Evolutionary conservation across 2,329 filamentous ascomycete species (phyloP).

Genomic region (Xylariaceae sp.): DNA sequence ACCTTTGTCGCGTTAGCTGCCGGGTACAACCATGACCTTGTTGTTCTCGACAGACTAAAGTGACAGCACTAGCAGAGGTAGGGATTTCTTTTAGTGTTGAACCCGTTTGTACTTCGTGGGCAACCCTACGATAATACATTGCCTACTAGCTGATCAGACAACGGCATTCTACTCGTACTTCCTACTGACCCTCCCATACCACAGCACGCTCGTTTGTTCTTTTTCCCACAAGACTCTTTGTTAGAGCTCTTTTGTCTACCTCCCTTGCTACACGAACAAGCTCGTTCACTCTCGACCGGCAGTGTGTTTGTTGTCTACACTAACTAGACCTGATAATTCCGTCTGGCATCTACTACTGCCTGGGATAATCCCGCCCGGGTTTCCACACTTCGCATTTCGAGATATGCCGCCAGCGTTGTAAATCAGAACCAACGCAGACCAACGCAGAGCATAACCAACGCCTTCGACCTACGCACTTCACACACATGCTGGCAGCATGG

Average conservation of each 20-base stretch:
- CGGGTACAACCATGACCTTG: not conserved
- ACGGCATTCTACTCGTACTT: constrained; percentile 2
- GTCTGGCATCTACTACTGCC: no score
- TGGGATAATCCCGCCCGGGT: no score
- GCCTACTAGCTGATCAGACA: constrained; percentile 1
- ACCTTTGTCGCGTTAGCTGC: constrained; percentile 24
- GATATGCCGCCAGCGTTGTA: constrained; percentile 24
- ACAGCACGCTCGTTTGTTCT: constrained; percentile 23
- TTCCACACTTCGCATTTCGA: constrained; percentile 19
- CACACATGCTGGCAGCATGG: constrained; percentile 41
- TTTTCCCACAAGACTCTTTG: constrained; percentile 9
- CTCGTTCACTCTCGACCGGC: constrained; percentile 9
- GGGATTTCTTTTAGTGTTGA: not conserved
- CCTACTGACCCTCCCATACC: not conserved
- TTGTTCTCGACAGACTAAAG: no score
- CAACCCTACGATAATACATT: not conserved
- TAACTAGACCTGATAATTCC: constrained; percentile 9
- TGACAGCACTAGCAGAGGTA: not conserved
- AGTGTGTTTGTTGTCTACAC: constrained; percentile 16
- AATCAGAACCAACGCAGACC: not conserved
- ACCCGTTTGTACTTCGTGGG: constrained; percentile 6
- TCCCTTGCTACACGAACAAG: constrained; percentile 14
- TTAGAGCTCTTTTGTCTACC: not conserved
- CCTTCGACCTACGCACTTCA: constrained; percentile 9
- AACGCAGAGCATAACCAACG: constrained; percentile 6